Percentiles rank a stretch among this genome's conserved stretches.
phyloP scores from a whole-genome alignment of 129 eudicot species.

The Arctium lappa region DNA sequence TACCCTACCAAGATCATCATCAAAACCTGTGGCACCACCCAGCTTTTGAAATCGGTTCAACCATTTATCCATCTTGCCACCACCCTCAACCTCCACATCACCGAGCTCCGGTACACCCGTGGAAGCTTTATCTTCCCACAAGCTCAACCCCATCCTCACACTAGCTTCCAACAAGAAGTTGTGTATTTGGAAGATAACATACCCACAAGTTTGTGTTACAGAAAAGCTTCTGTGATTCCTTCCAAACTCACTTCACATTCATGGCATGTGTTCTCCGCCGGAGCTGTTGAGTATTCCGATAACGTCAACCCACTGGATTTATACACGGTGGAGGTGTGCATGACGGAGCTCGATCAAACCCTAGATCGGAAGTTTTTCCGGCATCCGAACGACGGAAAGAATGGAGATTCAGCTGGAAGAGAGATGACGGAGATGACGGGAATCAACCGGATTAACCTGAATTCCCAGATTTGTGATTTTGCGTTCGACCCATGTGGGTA shows the following conservation, averaged over 20 bases:
- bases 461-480: slow-evolving; percentile 64
- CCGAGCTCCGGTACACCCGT: slow-evolving; percentile 62
- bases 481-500: slow-evolving; percentile 91
- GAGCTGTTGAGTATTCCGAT: slow-evolving; percentile 15
- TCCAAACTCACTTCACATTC: slow-evolving; percentile 52
- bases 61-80: slow-evolving; percentile 49
- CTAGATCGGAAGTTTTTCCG: slow-evolving; percentile 76
- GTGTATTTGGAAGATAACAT: slow-evolving; percentile 44
- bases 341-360: slow-evolving; percentile 73
- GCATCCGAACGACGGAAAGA: slow-evolving; percentile 51
- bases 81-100: slow-evolving; percentile 37
- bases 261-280: slow-evolving; percentile 78
- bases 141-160: slow-evolving; percentile 71
- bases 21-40: slow-evolving; percentile 92
- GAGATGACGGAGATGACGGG: slow-evolving; percentile 69
- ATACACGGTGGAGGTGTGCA: slow-evolving; percentile 70
- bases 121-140: slow-evolving; percentile 80
- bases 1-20: slow-evolving; percentile 75
- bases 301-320: slow-evolving; percentile 5
- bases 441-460: slow-evolving; percentile 47
- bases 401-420: slow-evolving; percentile 59
- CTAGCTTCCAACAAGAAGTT: slow-evolving; percentile 67
- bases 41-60: slow-evolving; percentile 68
- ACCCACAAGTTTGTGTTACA: slow-evolving; percentile 38
- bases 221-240: slow-evolving; percentile 66